Percentiles rank a stretch among this genome's conserved stretches.
These are phyloP conservation scores for Lipomyces sp. DNA, from an alignment of 805 yeast genomes.

Conservation along the genomic window DNA sequence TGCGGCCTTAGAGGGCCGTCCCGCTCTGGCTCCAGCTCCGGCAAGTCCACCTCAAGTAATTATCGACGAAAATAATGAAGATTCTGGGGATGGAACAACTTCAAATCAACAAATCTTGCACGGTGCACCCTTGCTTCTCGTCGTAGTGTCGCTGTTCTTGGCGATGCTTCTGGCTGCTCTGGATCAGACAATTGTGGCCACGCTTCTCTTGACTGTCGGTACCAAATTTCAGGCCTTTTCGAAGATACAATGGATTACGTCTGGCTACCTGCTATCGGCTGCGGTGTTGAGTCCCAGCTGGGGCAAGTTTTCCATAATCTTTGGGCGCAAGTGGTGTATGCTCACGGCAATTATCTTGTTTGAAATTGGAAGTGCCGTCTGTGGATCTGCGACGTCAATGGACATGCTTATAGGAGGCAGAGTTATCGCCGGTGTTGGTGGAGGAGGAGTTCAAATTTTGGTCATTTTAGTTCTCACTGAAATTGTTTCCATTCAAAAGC, in stretches of 20 bases:
- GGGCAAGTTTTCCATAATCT: slow-evolving; percentile 70
- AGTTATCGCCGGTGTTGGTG: slow-evolving; percentile 71
- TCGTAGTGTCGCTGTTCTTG: slow-evolving; percentile 32
- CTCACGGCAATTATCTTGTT: slow-evolving; percentile 45
- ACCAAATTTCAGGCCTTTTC: slow-evolving; percentile 53
- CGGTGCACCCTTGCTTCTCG: slow-evolving; percentile 9
- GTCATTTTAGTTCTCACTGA: slow-evolving; percentile 63
- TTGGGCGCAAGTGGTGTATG: slow-evolving; percentile 43
- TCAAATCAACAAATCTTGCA: slow-evolving; percentile 11
- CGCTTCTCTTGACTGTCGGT: slow-evolving; percentile 64
- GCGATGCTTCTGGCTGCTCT: slow-evolving; percentile 59
- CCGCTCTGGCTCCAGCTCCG: no score
- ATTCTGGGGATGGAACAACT: slow-evolving; percentile 18
- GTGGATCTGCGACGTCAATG: slow-evolving; percentile 47
- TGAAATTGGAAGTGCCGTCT: slow-evolving; percentile 45
- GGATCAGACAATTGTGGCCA: slow-evolving; percentile 65
- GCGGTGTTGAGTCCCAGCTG: slow-evolving; percentile 75
- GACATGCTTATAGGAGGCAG: slow-evolving; percentile 69
- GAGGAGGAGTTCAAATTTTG: slow-evolving; percentile 66
- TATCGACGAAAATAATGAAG: slow-evolving; percentile 9
- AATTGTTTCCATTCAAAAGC: slow-evolving; percentile 51
- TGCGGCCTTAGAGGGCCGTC: no score
- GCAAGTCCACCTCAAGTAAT: not conserved
- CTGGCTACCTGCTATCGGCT: slow-evolving; percentile 64
- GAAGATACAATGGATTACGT: slow-evolving; percentile 59